These are phyloP conservation scores for Cynanchum wilfordii DNA, from an alignment of 257 asterid species.

Conservation along the genomic window DNA sequence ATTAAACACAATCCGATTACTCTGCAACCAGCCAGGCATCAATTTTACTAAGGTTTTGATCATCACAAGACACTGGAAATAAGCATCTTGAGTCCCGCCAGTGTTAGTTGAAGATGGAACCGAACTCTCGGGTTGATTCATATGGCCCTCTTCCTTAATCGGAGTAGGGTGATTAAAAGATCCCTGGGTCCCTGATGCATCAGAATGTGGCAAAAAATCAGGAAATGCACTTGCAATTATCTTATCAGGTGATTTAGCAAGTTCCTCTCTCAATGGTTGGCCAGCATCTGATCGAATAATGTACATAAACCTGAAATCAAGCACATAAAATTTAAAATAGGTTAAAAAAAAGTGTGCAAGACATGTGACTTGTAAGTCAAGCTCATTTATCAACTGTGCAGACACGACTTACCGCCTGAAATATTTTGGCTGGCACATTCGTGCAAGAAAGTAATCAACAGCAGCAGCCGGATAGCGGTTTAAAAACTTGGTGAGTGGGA, in stretches of 20 bases:
- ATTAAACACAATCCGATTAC: constrained; percentile 76
- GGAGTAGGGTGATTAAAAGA: constrained; percentile 51
- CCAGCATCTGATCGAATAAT: constrained; percentile 96
- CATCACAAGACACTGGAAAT: constrained; percentile 95
- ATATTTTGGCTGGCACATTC: constrained; percentile 75
- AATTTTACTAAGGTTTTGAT: constrained; percentile 86
- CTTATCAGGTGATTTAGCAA: constrained; percentile 95
- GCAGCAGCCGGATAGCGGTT: constrained; percentile 90
- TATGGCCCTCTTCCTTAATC: constrained; percentile 49
- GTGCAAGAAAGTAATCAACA: constrained; percentile 90
- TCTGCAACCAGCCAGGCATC: constrained; percentile 98
- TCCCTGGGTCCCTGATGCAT: constrained; percentile 49
- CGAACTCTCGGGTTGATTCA: constrained; percentile 62
- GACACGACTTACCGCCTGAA: constrained; percentile 69
- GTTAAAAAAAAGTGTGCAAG: neutral
- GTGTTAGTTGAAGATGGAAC: constrained; percentile 43
- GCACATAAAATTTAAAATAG: constrained; percentile 11
- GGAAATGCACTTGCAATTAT: constrained; percentile 91
- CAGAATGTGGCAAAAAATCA: constrained; percentile 54
- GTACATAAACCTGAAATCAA: constrained; percentile 79
- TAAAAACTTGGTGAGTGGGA: constrained; percentile 91
- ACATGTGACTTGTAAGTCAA: neutral
- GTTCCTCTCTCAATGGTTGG: constrained; percentile 97
- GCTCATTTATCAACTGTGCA: constrained; percentile 8
- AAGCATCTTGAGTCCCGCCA: constrained; percentile 67